These are phyloP conservation scores for Malus hybrid DNA, from an alignment of 331 rosid genomes.

Conservation along the genomic window DNA sequence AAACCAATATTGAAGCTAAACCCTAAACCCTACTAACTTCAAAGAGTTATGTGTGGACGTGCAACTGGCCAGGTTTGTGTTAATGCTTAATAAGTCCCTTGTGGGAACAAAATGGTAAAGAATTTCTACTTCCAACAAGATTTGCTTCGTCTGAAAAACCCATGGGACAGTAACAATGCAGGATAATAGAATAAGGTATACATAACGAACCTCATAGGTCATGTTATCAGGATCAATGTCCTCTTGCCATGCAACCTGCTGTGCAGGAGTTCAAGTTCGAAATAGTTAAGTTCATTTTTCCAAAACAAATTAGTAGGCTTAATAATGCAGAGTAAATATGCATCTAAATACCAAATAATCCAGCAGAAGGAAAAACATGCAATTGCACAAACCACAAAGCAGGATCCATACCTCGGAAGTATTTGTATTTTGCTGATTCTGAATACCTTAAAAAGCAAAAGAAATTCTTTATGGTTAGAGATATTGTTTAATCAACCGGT, in stretches of 20 bases:
- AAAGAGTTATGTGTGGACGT: background rate
- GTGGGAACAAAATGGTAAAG: background rate
- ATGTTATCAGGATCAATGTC: constrained; percentile 77
- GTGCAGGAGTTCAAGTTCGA: background rate
- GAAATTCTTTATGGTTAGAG: constrained; percentile 3
- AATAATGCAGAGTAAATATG: background rate
- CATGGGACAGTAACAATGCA: background rate
- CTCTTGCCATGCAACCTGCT: constrained; percentile 79
- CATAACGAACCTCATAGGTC: constrained; percentile 78
- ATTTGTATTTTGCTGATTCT: constrained; percentile 45
- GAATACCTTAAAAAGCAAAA: constrained; percentile 55
- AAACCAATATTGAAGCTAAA: background rate
- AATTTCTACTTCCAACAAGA: background rate
- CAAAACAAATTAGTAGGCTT: background rate
- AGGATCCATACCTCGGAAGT: constrained; percentile 59
- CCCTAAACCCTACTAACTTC: too few species aligned
- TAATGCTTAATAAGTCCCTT: background rate
- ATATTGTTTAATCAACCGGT: background rate
- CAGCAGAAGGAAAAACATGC: background rate
- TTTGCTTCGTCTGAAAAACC: background rate
- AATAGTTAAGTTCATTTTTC: background rate
- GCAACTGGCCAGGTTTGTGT: background rate
- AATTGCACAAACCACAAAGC: constrained; percentile 4
- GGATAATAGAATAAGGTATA: background rate
- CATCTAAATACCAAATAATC: background rate